phyloP scores from a whole-genome alignment of 225 moss, liverwort and hornwort genomes.

The Anthoceros angustus region DNA sequence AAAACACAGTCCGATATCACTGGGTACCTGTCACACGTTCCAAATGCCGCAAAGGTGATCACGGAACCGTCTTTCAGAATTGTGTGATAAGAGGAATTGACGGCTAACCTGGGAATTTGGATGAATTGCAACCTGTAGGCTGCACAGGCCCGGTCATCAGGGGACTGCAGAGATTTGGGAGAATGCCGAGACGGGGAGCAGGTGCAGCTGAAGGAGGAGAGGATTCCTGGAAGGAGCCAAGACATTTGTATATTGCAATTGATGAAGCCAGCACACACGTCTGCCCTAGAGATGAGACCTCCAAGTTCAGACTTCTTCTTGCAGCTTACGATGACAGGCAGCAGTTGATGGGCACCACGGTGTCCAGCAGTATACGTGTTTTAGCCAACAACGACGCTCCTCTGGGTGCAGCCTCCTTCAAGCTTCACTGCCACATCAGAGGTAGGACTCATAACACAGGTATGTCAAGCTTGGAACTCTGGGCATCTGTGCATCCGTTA shows the following conservation, averaged over 20 bases:
- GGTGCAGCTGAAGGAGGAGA: constrained; percentile 60
- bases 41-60: constrained; percentile 66
- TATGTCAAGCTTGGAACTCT: not conserved
- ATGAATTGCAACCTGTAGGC: not conserved
- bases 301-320: constrained; percentile 85
- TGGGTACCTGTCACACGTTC: constrained; percentile 97
- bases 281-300: constrained; percentile 79
- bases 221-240: constrained; percentile 98
- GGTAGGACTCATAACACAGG: constrained; percentile 29
- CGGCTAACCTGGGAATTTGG: not conserved
- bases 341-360: constrained; percentile 80
- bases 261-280: constrained; percentile 99
- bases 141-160: constrained; percentile 94
- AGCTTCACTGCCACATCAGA: constrained; percentile 87
- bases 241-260: constrained; percentile 91
- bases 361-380: constrained; percentile 97
- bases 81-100: not conserved
- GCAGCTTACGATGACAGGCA: constrained; percentile 87
- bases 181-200: constrained; percentile 88
- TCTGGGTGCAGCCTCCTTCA: constrained; percentile 89
- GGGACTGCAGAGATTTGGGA: constrained; percentile 90
- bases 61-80: not conserved
- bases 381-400: constrained; percentile 99
- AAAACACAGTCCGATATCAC: constrained; percentile 50
- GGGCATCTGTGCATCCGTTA: not conserved